Percentiles rank a stretch among this genome's conserved stretches.
These are phyloP conservation scores for Intubia oerlemansii DNA, from an alignment of 2,329 filamentous ascomycete genomes.

Conservation along the genomic window DNA sequence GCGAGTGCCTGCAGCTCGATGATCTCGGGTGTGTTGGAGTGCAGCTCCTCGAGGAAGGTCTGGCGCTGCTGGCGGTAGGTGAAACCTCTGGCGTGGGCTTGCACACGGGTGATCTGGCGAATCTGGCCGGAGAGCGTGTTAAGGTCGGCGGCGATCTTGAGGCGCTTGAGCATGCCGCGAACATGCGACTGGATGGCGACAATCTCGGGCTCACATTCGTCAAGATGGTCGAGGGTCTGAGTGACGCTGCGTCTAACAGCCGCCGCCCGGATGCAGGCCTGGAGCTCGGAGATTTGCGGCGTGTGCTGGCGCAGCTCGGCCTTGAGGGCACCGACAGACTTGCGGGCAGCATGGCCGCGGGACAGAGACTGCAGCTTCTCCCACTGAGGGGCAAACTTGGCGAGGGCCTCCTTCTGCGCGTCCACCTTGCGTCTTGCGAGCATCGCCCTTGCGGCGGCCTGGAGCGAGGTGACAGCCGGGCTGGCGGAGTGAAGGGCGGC, in stretches of 20 bases:
- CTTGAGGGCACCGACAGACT: constrained; percentile 21
- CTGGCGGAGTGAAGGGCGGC: constrained; percentile 28
- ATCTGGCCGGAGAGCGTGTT: constrained; percentile 36
- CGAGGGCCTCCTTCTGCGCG: constrained; percentile 27
- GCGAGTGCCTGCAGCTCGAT: constrained; percentile 52
- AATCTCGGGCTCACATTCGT: constrained; percentile 22
- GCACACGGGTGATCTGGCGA: constrained; percentile 35
- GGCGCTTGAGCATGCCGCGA: constrained; percentile 39
- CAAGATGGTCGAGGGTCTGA: constrained; percentile 24
- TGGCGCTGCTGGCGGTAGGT: constrained; percentile 37
- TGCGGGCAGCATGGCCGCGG: constrained; percentile 27
- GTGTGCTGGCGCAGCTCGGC: constrained; percentile 24
- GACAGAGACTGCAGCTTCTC: constrained; percentile 23
- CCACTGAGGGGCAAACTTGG: constrained; percentile 27
- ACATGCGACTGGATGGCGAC: constrained; percentile 33
- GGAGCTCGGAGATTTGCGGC: constrained; percentile 23
- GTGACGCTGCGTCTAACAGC: constrained; percentile 30
- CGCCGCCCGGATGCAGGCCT: constrained; percentile 30
- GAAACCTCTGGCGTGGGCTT: constrained; percentile 45
- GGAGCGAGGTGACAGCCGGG: constrained; percentile 30
- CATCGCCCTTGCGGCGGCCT: constrained; percentile 44
- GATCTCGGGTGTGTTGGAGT: constrained; percentile 44
- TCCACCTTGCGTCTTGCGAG: constrained; percentile 33
- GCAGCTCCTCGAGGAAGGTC: constrained; percentile 46
- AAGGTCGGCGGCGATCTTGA: constrained; percentile 24